These are phyloP conservation scores for Elongisporangium prolatum DNA, from an alignment of 352 stramenopile species.

Conservation along the genomic window DNA sequence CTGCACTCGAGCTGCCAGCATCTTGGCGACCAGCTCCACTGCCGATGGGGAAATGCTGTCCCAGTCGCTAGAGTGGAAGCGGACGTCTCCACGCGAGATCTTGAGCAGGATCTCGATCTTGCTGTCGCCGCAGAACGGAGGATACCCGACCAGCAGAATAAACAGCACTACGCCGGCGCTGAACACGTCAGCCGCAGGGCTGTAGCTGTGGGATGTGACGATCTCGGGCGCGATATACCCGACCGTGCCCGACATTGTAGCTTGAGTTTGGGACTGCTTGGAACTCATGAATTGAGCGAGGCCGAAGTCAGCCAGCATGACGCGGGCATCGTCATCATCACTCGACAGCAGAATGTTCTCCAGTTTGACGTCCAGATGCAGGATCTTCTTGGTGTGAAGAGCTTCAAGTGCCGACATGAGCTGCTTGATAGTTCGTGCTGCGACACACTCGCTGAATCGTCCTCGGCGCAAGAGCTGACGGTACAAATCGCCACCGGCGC, in stretches of 20 bases:
- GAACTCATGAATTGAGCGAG: slow-evolving; percentile 70
- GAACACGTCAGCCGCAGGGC: slow-evolving; percentile 66
- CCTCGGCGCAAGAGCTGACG: slow-evolving; percentile 60
- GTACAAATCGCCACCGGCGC: slow-evolving; percentile 69
- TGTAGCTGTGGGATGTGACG: slow-evolving; percentile 63
- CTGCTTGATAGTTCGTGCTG: slow-evolving; percentile 56
- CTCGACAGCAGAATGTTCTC: slow-evolving; percentile 73
- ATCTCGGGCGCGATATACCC: slow-evolving; percentile 78
- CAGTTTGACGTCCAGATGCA: slow-evolving; percentile 77
- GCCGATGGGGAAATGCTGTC: slow-evolving; percentile 41
- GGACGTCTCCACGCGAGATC: slow-evolving; percentile 66
- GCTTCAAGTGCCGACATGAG: slow-evolving; percentile 59
- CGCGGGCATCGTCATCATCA: slow-evolving; percentile 44
- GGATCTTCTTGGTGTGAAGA: slow-evolving; percentile 70
- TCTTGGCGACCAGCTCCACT: slow-evolving; percentile 66
- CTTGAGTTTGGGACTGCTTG: slow-evolving; percentile 56
- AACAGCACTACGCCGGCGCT: slow-evolving; percentile 79
- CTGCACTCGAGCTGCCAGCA: slow-evolving; percentile 68
- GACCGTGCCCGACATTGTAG: slow-evolving; percentile 68
- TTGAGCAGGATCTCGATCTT: slow-evolving; percentile 75
- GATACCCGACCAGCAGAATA: slow-evolving; percentile 74
- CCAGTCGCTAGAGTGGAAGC: slow-evolving; percentile 63
- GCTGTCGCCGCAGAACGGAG: slow-evolving; percentile 65
- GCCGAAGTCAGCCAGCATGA: slow-evolving; percentile 74
- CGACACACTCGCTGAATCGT: slow-evolving; percentile 64